Base-by-base conservation (phyloP, 2,329 filamentous ascomycete species). In the Fusarium coffeatum region DNA sequence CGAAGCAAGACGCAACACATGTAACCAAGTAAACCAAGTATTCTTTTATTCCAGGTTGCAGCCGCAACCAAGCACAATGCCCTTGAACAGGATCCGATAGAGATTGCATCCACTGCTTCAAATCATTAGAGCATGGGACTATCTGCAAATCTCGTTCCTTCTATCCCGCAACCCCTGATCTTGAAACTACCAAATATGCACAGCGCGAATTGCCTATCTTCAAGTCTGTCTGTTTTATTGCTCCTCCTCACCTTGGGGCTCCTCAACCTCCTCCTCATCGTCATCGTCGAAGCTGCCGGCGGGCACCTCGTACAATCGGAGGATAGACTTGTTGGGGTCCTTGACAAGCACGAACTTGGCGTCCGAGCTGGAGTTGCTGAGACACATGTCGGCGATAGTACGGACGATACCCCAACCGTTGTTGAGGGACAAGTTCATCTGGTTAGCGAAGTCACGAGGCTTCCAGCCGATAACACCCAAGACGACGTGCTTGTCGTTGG, bases 331-430 rank as follows among this genome's bases (percentile, higher is more conserved):
- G 87, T 99, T 99, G 64, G 96, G 96, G 82, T 99, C 96, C 90
- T 92, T 92, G 78, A 91, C 89, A 22, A 92, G 86, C 48, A 96
- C 90, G 75, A 92, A 96, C 84, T 94, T 94, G 81, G 91, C 92
- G 74, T 94, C 91, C 48, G 89, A 92, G 76, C 93, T 91, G 48
- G 89, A 86, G 81, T 90, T 89, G 81, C 90, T 89, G 75, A 94
- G 87, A 76, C 91, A 92, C 92, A 98, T 97, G 82, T 99, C 96
- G 75, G 93, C 93, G 78, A 99, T 98, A 53, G 96, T 99, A 73
- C 96, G 93, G 64, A 99, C 96, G 72, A 99, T 98, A 81, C 96
- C 96, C 96, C 96, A 99, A 69, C 96, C 96, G 83, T 99, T 99
- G 83, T 92, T 92, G 61, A 98, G 88, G 77, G 94, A 97, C 77